These are phyloP conservation scores for Stemphylium lycopersici DNA, from an alignment of 2,329 filamentous ascomycete species.

Conservation along the genomic window DNA sequence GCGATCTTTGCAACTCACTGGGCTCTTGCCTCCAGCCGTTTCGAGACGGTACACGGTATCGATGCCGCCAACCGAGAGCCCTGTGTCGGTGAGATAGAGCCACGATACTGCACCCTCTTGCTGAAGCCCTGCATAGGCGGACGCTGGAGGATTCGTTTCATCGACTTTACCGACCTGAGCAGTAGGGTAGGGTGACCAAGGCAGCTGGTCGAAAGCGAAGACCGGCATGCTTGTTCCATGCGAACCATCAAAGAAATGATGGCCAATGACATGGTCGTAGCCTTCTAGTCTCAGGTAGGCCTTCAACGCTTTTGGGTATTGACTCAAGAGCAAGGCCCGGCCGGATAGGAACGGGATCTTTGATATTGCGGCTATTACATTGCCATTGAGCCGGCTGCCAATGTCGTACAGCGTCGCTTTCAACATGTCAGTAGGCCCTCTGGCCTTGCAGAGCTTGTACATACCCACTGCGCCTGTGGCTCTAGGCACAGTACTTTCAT, in stretches of 20 bases:
- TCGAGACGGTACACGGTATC: constrained; percentile 51
- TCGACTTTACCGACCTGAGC: constrained; percentile 50
- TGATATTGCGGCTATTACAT: neutral
- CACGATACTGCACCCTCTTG: constrained; percentile 47
- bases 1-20: constrained; percentile 37
- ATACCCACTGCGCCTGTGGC: constrained; percentile 12
- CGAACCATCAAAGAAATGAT: constrained; percentile 66
- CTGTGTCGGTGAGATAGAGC: constrained; percentile 47
- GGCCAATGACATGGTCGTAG: constrained; percentile 56
- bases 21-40: constrained; percentile 49
- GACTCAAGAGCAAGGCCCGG: neutral
- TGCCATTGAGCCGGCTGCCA: neutral
- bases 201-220: constrained; percentile 58
- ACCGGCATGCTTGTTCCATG: constrained; percentile 54
- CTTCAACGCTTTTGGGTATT: neutral
- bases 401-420: constrained; percentile 1
- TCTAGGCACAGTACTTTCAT: constrained; percentile 8
- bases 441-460: neutral
- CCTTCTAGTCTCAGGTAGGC: constrained; percentile 1
- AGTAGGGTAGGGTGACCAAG: constrained; percentile 51
- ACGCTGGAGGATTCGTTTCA: constrained; percentile 56
- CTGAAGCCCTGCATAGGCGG: constrained; percentile 33
- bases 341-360: neutral
- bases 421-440: neutral
- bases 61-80: constrained; percentile 37